phyloP scores from a whole-genome alignment of 2,329 filamentous ascomycete genomes.

The Coleophoma crateriformis region DNA sequence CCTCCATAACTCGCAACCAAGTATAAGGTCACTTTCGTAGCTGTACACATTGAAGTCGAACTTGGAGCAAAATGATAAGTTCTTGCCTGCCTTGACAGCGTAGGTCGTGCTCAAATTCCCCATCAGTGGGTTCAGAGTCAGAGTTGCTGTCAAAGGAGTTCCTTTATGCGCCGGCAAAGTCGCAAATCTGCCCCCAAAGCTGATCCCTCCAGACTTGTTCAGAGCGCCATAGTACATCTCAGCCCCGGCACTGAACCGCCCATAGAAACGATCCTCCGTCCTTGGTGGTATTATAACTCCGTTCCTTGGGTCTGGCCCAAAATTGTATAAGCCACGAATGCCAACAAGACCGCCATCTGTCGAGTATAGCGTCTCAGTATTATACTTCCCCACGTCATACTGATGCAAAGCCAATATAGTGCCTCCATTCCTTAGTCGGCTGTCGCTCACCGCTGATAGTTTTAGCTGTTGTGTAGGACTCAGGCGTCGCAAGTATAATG shows the following conservation, averaged over 20 bases:
- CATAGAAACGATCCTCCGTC: constrained; percentile 58
- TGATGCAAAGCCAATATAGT: constrained; percentile 69
- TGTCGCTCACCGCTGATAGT: constrained; percentile 71
- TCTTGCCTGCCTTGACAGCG: constrained; percentile 77
- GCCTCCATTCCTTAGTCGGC: constrained; percentile 66
- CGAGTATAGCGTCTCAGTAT: constrained; percentile 83
- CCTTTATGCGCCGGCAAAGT: constrained; percentile 76
- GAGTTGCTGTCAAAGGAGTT: constrained; percentile 86
- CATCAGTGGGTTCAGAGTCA: constrained; percentile 92
- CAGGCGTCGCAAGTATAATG: constrained; percentile 73
- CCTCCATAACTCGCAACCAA: constrained; percentile 92
- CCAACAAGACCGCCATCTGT: constrained; percentile 89
- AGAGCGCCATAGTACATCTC: constrained; percentile 94
- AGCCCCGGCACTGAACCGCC: constrained; percentile 82
- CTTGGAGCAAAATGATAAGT: constrained; percentile 79
- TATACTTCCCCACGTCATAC: constrained; percentile 83
- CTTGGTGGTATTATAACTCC: constrained; percentile 17
- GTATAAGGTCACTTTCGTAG: constrained; percentile 89
- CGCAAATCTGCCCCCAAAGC: constrained; percentile 81
- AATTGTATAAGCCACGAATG: constrained; percentile 88
- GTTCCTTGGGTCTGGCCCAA: constrained; percentile 45
- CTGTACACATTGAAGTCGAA: constrained; percentile 98
- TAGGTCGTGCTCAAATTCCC: constrained; percentile 90
- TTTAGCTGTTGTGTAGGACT: constrained; percentile 75
- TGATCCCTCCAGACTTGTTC: constrained; percentile 91